phyloP scores from a whole-genome alignment of 257 asterid genomes.

The Eucommia ulmoides region DNA sequence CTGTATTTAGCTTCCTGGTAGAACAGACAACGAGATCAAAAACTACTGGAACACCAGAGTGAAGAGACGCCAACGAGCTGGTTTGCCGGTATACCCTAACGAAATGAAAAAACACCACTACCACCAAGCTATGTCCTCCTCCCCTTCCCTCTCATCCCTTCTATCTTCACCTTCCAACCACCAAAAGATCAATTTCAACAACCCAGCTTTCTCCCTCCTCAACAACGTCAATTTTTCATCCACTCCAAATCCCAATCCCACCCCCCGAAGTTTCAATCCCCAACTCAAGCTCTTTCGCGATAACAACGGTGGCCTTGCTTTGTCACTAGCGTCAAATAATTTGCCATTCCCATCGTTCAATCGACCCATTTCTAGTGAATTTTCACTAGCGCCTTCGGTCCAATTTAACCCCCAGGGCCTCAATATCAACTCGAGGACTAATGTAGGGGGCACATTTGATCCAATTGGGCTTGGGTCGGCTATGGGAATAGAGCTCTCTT shows the following conservation, averaged over 20 bases:
- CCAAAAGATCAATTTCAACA: constrained; percentile 6
- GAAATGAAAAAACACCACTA: constrained; percentile 11
- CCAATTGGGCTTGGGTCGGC: constrained; percentile 1
- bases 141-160: neutral
- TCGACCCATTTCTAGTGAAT: constrained; percentile 16
- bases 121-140: neutral
- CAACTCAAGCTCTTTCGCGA: constrained; percentile 17
- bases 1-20: constrained; percentile 44
- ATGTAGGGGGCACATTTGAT: constrained; percentile 4
- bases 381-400: neutral
- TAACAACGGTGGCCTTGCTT: constrained; percentile 20
- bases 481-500: constrained; percentile 31
- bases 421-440: constrained; percentile 1
- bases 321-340: constrained; percentile 22
- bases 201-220: neutral
- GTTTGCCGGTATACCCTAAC: constrained; percentile 51
- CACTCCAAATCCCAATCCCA: neutral
- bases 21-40: constrained; percentile 65
- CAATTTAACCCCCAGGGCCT: neutral
- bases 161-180: constrained; percentile 10
- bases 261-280: constrained; percentile 1
- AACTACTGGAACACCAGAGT: constrained; percentile 71
- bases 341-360: constrained; percentile 5
- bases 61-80: constrained; percentile 53
- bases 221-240: neutral